Conservation (phyloP, 768 basidiomycete species). For the Peribolospora baueri region DNA sequence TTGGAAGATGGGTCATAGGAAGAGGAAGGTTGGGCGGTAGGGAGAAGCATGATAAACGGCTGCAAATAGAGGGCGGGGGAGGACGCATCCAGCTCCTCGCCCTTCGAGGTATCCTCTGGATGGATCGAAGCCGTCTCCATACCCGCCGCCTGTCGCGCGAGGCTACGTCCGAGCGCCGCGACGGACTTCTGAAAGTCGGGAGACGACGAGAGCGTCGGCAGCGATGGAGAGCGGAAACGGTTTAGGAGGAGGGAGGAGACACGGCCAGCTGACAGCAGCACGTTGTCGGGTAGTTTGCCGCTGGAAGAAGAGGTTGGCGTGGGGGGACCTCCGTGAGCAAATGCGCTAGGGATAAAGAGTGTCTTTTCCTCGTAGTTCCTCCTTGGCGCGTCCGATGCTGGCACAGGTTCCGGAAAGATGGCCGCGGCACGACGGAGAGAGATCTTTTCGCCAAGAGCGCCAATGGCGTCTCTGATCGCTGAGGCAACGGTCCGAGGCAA, state of each 20-base stretch:
- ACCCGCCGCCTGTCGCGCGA: conserved; percentile 68
- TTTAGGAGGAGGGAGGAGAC: conserved; percentile 39
- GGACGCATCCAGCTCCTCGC: conserved; percentile 20
- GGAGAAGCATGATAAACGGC: conserved; percentile 29
- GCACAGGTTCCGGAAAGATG: conserved; percentile 15
- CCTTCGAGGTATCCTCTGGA: conserved; percentile 15
- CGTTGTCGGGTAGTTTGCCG: conserved; percentile 6
- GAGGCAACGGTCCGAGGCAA: conserved; percentile 8
- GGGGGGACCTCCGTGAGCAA: conserved; percentile 14
- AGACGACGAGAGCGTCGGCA: conserved; percentile 26
- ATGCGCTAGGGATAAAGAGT: conserved; percentile 16
- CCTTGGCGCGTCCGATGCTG: neutral
- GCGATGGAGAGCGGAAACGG: conserved; percentile 27
- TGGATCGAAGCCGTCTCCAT: conserved; percentile 33
- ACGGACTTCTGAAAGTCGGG: conserved; percentile 35
- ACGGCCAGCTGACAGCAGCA: conserved; percentile 20
- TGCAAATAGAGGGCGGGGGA: conserved; percentile 40
- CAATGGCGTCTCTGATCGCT: conserved; percentile 22
- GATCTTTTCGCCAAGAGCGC: conserved; percentile 26
- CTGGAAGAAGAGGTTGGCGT: neutral
- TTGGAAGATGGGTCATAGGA: too few species aligned
- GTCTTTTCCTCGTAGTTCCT: neutral
- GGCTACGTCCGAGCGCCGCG: conserved; percentile 31
- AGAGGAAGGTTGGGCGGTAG: neutral
- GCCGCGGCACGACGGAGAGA: conserved; percentile 18